Evolutionary conservation across 805 yeast species (phyloP), one percentile per base, ranked within the genome.

Genomic region (Schwanniomyces pseudopolymorphus): DNA sequence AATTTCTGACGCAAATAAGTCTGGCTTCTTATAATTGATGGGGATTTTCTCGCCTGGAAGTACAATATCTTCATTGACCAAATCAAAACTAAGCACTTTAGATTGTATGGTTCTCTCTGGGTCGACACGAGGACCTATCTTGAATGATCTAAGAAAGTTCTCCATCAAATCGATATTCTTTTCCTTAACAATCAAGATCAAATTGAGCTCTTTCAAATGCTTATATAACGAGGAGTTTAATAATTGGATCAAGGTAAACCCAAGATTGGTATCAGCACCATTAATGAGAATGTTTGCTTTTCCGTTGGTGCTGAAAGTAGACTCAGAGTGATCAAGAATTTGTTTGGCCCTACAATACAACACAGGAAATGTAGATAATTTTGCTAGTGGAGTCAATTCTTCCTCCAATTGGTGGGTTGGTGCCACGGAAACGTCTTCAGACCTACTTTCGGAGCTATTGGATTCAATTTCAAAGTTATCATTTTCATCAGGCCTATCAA

Each of bases 241-340:
- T 3, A 64, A 24, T 49, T 73, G 77, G 4, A 67, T 46, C 3
- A 73, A 26, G 5, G 72, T 72, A 40, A 55, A 52, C 0, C 75
- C 76, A 20, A 72, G 49, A 35, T 61, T 55, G 8, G 77, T 70
- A 47, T 72, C 75, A 3, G 69, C 78, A 21, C 78, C 78, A 53
- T 72, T 71, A 47, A 73, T 68, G 27, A 73, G 54, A 13, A 73
- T 49, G 42, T 59, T 67, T 7, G 68, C 67, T 17, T 53, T 49
- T 3, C 46, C 46, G 5, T 52, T 53, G 5, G 44, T 44, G 13
- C 42, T 39, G 11, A 51, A 45, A 2, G 49, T 44, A 3, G 48
- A 33, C 14, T 59, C 59, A 45, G 67, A 49, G 47, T 66, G 61
- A 5, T 57, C 45, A 22, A 70, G 58, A 1, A 68, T 61, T 44